These are phyloP conservation scores for Cyberlindnera maritima DNA, from an alignment of 805 yeast genomes.

Conservation along the genomic window DNA sequence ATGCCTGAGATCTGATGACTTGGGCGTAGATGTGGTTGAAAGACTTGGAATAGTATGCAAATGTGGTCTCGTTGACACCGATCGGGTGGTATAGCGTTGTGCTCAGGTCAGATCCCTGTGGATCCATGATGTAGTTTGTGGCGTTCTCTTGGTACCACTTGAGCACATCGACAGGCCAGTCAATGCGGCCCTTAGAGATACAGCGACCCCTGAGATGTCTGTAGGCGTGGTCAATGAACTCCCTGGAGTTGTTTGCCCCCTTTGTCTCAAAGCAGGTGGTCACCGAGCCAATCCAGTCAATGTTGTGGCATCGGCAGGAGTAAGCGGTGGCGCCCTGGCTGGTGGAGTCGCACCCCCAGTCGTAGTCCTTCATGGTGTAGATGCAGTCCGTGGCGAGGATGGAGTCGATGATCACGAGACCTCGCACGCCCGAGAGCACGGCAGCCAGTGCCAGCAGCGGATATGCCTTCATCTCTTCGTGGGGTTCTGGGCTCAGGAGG, in stretches of 20 bases:
- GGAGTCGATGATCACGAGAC: slow-evolving; percentile 32
- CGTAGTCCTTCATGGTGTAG: slow-evolving; percentile 36
- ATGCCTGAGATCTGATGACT: slow-evolving; percentile 38
- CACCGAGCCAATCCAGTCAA: slow-evolving; percentile 43
- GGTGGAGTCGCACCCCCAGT: slow-evolving; percentile 43
- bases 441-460: not conserved
- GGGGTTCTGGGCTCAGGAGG: too few relatives aligned
- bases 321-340: slow-evolving; percentile 34
- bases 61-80: slow-evolving; percentile 31
- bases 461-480: not conserved
- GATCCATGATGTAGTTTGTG: slow-evolving; percentile 31
- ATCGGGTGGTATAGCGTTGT: slow-evolving; percentile 32
- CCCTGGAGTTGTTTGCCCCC: slow-evolving; percentile 26
- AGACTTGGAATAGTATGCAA: slow-evolving; percentile 32
- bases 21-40: slow-evolving; percentile 37
- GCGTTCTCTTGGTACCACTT: slow-evolving; percentile 35
- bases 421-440: not conserved
- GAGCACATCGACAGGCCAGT: slow-evolving; percentile 34
- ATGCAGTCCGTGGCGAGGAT: slow-evolving; percentile 40
- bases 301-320: slow-evolving; percentile 40
- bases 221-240: slow-evolving; percentile 37
- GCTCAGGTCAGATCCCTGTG: slow-evolving; percentile 26
- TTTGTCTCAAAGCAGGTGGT: slow-evolving; percentile 39
- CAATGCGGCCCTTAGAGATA: slow-evolving; percentile 31
- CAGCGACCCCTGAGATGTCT: slow-evolving; percentile 38